phyloP scores from a whole-genome alignment of 495 filamentous ascomycete species.

The Pyronema domesticum region DNA sequence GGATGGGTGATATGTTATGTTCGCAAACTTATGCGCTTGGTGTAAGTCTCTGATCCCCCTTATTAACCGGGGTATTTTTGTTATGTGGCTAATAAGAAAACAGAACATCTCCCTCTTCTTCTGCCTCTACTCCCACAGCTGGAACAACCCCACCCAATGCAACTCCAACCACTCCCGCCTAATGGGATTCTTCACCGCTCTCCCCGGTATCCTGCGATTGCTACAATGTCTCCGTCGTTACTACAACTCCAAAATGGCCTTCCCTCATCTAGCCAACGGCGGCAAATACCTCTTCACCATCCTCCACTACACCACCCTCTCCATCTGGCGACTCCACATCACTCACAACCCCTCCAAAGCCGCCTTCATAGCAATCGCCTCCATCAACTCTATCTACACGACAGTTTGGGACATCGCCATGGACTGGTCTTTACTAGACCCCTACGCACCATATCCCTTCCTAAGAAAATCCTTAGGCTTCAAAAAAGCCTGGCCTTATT shows the following conservation, averaged over 20 bases:
- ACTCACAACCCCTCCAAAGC: slow-evolving; percentile 35
- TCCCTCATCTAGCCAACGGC: slow-evolving; percentile 83
- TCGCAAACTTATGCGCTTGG: slow-evolving; percentile 78
- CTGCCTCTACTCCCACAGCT: slow-evolving; percentile 67
- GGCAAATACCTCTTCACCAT: slow-evolving; percentile 84
- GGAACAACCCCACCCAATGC: slow-evolving; percentile 53
- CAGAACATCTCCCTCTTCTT: slow-evolving; percentile 86
- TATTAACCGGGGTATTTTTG: neutral
- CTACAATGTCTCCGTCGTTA: slow-evolving; percentile 86
- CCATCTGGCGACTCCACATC: slow-evolving; percentile 48
- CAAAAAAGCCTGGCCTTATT: slow-evolving; percentile 64
- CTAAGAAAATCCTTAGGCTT: slow-evolving; percentile 68
- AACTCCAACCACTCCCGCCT: slow-evolving; percentile 72
- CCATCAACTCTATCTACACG: slow-evolving; percentile 64
- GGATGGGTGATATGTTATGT: slow-evolving; percentile 92
- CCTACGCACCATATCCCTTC: slow-evolving; percentile 46
- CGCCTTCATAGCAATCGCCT: slow-evolving; percentile 60
- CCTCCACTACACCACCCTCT: slow-evolving; percentile 54
- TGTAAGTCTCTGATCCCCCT: slow-evolving; percentile 35
- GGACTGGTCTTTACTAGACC: slow-evolving; percentile 80
- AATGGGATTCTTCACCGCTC: slow-evolving; percentile 66
- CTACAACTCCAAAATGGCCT: slow-evolving; percentile 63
- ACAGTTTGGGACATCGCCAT: slow-evolving; percentile 93
- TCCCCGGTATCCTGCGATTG: slow-evolving; percentile 76
- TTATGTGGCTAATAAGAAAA: neutral